Evolutionary conservation across 2,329 filamentous ascomycete genomes (phyloP).

Genomic region (Curvularia lunata): DNA sequence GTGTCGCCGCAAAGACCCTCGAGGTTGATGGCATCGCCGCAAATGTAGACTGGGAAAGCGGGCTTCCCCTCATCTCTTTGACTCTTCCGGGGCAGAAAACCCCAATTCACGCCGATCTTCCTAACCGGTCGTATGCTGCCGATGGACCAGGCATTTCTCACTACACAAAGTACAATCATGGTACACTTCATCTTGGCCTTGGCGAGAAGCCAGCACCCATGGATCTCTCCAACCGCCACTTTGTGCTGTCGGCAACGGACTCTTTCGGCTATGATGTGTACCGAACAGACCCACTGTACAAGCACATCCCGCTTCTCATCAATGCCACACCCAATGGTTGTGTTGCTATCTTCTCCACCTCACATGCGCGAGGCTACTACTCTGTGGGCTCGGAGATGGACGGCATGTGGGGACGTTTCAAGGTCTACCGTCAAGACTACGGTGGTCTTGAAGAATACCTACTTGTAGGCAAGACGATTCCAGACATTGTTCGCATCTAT

Average conservation of each 20-base stretch:
- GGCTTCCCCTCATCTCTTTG: conserved; percentile 63
- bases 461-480: conserved; percentile 69
- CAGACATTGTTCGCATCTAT: conserved; percentile 70
- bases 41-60: conserved; percentile 63
- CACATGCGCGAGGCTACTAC: conserved; percentile 68
- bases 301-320: conserved; percentile 75
- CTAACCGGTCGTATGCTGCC: conserved; percentile 68
- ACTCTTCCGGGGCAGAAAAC: conserved; percentile 57
- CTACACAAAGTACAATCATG: conserved; percentile 67
- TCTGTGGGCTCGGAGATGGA: conserved; percentile 75
- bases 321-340: conserved; percentile 69
- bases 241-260: conserved; percentile 71
- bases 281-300: conserved; percentile 74
- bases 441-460: conserved; percentile 75
- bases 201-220: conserved; percentile 77
- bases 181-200: conserved; percentile 71
- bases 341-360: conserved; percentile 71
- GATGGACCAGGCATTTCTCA: conserved; percentile 68
- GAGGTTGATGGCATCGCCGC: conserved; percentile 59
- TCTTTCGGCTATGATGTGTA: conserved; percentile 77
- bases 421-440: conserved; percentile 74
- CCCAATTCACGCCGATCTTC: conserved; percentile 67
- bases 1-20: conserved; percentile 52
- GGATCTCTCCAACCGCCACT: conserved; percentile 71
- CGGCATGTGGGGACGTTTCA: conserved; percentile 76